Percentiles rank a stretch among this genome's conserved stretches.
Evolutionary conservation across 2,329 filamentous ascomycete genomes (phyloP).

Genomic region (Elsinoe australis): DNA sequence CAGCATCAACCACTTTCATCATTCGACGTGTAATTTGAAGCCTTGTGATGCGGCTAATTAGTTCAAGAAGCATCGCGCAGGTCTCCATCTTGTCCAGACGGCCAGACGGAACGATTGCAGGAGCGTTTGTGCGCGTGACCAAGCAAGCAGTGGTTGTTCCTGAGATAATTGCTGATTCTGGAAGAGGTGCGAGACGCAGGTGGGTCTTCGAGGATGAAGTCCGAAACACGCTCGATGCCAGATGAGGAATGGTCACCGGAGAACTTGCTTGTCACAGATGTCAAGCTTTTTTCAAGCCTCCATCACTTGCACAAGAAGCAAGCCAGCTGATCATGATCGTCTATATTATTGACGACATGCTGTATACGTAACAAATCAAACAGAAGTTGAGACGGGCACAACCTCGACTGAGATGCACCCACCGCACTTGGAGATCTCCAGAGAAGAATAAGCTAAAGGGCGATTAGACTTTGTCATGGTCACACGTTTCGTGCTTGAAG

Average conservation of each 20-base stretch:
- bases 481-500: too few species aligned
- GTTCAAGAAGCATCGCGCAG: not conserved
- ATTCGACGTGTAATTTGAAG: not conserved
- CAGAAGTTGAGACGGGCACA: too few species aligned
- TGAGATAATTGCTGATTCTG: too few species aligned
- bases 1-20: slow-evolving; percentile 2
- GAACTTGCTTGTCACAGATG: not conserved
- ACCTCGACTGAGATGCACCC: too few species aligned
- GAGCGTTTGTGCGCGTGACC: not conserved
- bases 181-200: not conserved
- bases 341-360: not conserved
- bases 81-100: not conserved
- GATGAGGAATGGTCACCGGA: not conserved
- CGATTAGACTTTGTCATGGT: too few species aligned
- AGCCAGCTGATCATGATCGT: not conserved
- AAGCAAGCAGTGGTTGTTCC: not conserved
- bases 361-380: too few species aligned
- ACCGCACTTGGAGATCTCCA: too few species aligned
- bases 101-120: not conserved
- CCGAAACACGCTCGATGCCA: not conserved
- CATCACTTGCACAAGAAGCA: not conserved
- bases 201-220: not conserved
- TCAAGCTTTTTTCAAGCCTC: slow-evolving; percentile 13
- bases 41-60: not conserved
- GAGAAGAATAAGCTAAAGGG: too few species aligned